These are phyloP conservation scores for Saitozyma sp. DNA, from an alignment of 768 basidiomycete genomes.

Conservation along the genomic window DNA sequence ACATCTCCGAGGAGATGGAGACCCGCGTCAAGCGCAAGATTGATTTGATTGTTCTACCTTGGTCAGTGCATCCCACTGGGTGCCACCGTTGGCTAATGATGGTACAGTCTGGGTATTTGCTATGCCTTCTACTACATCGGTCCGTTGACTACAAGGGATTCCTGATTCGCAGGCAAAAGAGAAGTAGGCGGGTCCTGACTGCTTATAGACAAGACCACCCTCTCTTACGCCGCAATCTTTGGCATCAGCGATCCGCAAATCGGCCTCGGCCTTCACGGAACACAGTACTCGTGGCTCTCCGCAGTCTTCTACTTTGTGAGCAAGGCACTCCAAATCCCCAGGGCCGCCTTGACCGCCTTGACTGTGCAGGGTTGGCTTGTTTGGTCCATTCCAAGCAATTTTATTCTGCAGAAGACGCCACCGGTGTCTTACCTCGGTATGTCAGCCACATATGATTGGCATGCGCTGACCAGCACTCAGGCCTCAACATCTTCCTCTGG, in stretches of 20 bases:
- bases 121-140: constrained; percentile 18
- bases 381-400: constrained; percentile 56
- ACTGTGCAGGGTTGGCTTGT: constrained; percentile 56
- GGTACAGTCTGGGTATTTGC: neutral
- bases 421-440: too few relatives aligned
- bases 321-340: too few relatives aligned
- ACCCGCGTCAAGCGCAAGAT: constrained; percentile 43
- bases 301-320: constrained; percentile 13
- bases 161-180: too few relatives aligned
- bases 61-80: constrained; percentile 13
- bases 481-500: constrained; percentile 55
- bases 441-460: too few relatives aligned
- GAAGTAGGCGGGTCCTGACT: too few relatives aligned
- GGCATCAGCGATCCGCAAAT: constrained; percentile 50
- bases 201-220: constrained; percentile 52
- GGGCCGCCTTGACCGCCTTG: too few relatives aligned
- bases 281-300: constrained; percentile 52
- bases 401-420: constrained; percentile 55
- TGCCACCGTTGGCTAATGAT: neutral
- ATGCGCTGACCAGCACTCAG: too few relatives aligned
- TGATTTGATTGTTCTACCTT: constrained; percentile 40
- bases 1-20: constrained; percentile 34
- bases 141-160: too few relatives aligned
- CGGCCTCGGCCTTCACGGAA: constrained; percentile 49
- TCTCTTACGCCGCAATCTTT: constrained; percentile 50